Conservation (phyloP, 2,329 filamentous ascomycete species). For the Scorias spongiosa region DNA sequence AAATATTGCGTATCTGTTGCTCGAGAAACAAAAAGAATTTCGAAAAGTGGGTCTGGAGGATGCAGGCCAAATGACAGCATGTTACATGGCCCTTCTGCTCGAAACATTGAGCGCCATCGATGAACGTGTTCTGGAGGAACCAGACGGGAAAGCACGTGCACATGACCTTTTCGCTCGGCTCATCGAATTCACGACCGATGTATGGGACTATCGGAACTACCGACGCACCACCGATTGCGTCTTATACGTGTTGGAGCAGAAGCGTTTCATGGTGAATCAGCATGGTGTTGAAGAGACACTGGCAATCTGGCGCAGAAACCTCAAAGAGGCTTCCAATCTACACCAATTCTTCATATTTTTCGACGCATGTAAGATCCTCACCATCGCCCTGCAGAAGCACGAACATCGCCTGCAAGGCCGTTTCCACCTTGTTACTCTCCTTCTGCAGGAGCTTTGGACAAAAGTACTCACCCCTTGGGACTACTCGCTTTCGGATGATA, state of each 20-base stretch:
- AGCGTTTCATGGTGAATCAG: conserved; percentile 28
- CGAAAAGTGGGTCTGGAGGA: too few relatives aligned
- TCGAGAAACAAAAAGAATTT: too few relatives aligned
- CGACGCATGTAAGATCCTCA: conserved; percentile 39
- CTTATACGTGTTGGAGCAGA: conserved; percentile 3
- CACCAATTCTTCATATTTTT: conserved; percentile 29
- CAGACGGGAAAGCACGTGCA: not conserved
- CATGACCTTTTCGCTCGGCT: not conserved
- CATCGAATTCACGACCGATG: not conserved
- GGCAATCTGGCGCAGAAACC: conserved; percentile 17
- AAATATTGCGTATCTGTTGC: too few relatives aligned
- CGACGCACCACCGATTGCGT: not conserved
- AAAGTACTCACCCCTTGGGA: conserved; percentile 35
- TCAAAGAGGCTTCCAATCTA: not conserved
- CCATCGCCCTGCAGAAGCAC: conserved; percentile 40
- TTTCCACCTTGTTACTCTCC: conserved; percentile 41
- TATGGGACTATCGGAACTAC: not conserved
- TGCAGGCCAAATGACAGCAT: too few relatives aligned
- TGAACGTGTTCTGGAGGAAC: not conserved
- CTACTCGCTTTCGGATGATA: conserved; percentile 1
- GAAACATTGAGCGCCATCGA: not conserved
- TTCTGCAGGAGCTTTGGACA: conserved; percentile 39
- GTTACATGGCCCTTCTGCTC: not conserved
- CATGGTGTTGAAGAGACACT: conserved; percentile 27
- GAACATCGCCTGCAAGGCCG: conserved; percentile 43